These are phyloP conservation scores for Sugiyamaella marilandica DNA, from an alignment of 805 yeast species.

Conservation along the genomic window DNA sequence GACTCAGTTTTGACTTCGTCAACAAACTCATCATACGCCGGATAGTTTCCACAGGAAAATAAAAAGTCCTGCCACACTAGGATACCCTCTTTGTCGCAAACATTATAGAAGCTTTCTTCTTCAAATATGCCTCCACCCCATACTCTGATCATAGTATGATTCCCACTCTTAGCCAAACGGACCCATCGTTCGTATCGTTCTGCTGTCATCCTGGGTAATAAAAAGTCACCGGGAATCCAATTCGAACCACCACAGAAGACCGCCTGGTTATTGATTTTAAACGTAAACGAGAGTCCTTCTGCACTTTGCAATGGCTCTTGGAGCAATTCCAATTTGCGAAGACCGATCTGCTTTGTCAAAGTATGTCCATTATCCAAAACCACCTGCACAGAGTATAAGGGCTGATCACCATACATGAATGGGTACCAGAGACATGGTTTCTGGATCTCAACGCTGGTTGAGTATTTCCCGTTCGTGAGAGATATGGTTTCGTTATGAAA, in stretches of 20 bases:
- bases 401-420: constrained; percentile 34
- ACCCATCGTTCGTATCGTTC: constrained; percentile 36
- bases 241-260: constrained; percentile 39
- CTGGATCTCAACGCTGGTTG: constrained; percentile 11
- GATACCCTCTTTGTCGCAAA: constrained; percentile 42
- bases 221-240: constrained; percentile 46
- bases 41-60: constrained; percentile 53
- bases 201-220: constrained; percentile 32
- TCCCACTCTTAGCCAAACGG: constrained; percentile 34
- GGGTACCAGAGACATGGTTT: constrained; percentile 41
- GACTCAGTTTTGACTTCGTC: constrained; percentile 36
- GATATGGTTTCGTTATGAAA: neutral
- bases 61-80: constrained; percentile 52
- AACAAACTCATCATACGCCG: constrained; percentile 37
- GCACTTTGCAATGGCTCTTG: constrained; percentile 31
- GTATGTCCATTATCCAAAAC: neutral
- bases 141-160: constrained; percentile 42
- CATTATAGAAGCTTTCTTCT: constrained; percentile 37
- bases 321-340: constrained; percentile 40
- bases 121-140: constrained; percentile 50
- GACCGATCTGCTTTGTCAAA: constrained; percentile 30
- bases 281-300: constrained; percentile 39
- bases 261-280: constrained; percentile 38
- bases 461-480: neutral
- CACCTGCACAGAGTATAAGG: constrained; percentile 29